Evolutionary conservation across 345 rosid genomes (phyloP).

Genomic region (Salix brachista): DNA sequence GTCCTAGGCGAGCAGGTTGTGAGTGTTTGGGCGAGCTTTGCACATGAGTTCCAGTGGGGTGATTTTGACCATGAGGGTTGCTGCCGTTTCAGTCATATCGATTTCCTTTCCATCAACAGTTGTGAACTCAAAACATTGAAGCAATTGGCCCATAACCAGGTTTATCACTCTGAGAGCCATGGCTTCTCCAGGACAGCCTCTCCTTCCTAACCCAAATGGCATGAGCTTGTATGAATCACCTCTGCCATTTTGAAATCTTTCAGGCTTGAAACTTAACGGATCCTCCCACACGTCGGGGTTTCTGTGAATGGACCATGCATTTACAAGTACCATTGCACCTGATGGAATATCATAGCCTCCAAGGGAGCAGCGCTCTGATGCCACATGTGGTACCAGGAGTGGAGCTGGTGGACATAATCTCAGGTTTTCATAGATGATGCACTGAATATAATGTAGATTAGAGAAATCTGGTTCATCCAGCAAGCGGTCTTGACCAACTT

Average conservation of each 20-base stretch:
- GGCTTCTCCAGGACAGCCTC: conserved; percentile 22
- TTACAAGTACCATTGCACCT: conserved; percentile 7
- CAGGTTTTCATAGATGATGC: conserved; percentile 8
- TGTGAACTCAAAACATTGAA: conserved; percentile 31
- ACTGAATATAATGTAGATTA: conserved; percentile 10
- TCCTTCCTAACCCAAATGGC: conserved; percentile 35
- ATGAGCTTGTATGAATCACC: neutral
- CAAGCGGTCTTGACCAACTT: conserved; percentile 5
- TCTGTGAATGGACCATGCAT: conserved; percentile 21
- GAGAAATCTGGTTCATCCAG: conserved; percentile 13
- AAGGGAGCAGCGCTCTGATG: conserved; percentile 13
- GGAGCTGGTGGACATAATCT: conserved; percentile 14
- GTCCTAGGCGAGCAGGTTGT: neutral
- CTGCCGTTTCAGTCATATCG: conserved; percentile 23
- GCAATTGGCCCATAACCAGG: conserved; percentile 18
- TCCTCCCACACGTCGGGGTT: conserved; percentile 22
- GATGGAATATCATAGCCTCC: conserved; percentile 13
- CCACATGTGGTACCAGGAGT: conserved; percentile 10
- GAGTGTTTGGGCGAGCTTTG: neutral
- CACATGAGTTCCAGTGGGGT: conserved; percentile 9
- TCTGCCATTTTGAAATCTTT: conserved; percentile 10
- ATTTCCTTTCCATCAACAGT: conserved; percentile 6
- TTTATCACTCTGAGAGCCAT: conserved; percentile 21
- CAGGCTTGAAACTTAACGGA: conserved; percentile 5
- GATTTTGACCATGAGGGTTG: neutral